phyloP scores from a whole-genome alignment of 2,329 filamentous ascomycete species.

The Penicillium aurantiogriseum region DNA sequence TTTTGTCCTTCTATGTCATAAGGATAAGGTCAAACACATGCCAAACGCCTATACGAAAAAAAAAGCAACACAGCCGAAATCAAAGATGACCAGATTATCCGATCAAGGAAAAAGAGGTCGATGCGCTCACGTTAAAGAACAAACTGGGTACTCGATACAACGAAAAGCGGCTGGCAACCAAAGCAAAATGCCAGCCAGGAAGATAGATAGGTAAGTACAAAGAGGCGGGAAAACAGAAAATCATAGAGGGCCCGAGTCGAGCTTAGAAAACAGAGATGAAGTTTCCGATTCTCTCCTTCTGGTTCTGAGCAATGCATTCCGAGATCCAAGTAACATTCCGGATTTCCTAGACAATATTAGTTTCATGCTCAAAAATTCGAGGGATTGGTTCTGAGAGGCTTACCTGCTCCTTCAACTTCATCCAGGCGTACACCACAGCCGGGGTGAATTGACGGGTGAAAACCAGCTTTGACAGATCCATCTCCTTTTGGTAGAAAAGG shows the following conservation, averaged over 20 bases:
- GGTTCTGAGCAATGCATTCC: slow-evolving; percentile 98
- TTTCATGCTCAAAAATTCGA: not conserved
- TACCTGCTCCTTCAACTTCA: slow-evolving; percentile 96
- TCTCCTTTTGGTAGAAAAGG: slow-evolving; percentile 98
- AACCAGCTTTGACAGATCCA: slow-evolving; percentile 93
- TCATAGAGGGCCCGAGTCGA: slow-evolving; percentile 9
- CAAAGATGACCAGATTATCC: slow-evolving; percentile 17
- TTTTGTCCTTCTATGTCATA: slow-evolving; percentile 32
- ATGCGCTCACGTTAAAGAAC: slow-evolving; percentile 34
- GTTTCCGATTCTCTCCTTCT: slow-evolving; percentile 98
- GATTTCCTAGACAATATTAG: slow-evolving; percentile 70
- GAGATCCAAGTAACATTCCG: slow-evolving; percentile 99
- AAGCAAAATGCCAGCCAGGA: slow-evolving; percentile 18
- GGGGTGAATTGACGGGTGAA: slow-evolving; percentile 97
- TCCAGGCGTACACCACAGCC: slow-evolving; percentile 94
- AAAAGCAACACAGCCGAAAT: slow-evolving; percentile 21
- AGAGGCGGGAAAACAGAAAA: slow-evolving; percentile 11
- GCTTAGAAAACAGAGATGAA: slow-evolving; percentile 94
- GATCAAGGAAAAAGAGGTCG: slow-evolving; percentile 17
- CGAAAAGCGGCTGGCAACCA: slow-evolving; percentile 16
- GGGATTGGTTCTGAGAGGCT: slow-evolving; percentile 31
- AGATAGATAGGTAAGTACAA: slow-evolving; percentile 22
- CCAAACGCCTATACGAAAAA: slow-evolving; percentile 28
- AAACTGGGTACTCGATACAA: slow-evolving; percentile 34
- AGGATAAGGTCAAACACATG: slow-evolving; percentile 16